These are phyloP conservation scores for Cryptosporidium sp. DNA, from an alignment of 169 alveolate species.

Conservation along the genomic window DNA sequence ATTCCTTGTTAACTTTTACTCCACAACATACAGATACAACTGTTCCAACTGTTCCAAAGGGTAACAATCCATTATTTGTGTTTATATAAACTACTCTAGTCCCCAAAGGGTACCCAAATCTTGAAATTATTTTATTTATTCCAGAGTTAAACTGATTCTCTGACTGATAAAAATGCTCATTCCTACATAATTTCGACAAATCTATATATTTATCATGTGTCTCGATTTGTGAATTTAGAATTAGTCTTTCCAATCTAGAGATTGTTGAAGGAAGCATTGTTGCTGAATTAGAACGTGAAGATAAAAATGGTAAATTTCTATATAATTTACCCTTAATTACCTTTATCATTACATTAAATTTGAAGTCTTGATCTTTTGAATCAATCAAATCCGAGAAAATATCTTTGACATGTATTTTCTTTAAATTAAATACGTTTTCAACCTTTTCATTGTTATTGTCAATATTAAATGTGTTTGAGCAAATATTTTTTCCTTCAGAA, in stretches of 20 bases:
- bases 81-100: constrained; percentile 23
- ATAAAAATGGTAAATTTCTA: constrained; percentile 28
- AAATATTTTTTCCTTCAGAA: neutral
- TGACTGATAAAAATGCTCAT: neutral
- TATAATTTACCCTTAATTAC: constrained; percentile 12
- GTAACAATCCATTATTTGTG: neutral
- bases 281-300: neutral
- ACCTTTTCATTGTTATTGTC: neutral
- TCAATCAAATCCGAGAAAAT: constrained; percentile 3
- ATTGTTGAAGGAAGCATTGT: constrained; percentile 56
- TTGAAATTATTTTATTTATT: neutral
- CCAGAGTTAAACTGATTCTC: neutral
- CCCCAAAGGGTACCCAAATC: constrained; percentile 31
- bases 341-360: neutral
- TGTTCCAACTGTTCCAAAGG: constrained; percentile 53
- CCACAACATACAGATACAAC: constrained; percentile 33
- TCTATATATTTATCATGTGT: neutral
- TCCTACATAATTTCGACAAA: neutral
- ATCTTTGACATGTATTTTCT: constrained; percentile 31
- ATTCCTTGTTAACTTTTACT: constrained; percentile 3
- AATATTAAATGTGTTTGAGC: neutral
- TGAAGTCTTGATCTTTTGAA: constrained; percentile 43
- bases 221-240: neutral
- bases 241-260: constrained; percentile 32
- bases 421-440: neutral